A percentile compares a stretch with the other conserved stretches of the same genome.
Conservation (phyloP, 2,329 filamentous ascomycete species). For the Emydomyces testavorans region DNA sequence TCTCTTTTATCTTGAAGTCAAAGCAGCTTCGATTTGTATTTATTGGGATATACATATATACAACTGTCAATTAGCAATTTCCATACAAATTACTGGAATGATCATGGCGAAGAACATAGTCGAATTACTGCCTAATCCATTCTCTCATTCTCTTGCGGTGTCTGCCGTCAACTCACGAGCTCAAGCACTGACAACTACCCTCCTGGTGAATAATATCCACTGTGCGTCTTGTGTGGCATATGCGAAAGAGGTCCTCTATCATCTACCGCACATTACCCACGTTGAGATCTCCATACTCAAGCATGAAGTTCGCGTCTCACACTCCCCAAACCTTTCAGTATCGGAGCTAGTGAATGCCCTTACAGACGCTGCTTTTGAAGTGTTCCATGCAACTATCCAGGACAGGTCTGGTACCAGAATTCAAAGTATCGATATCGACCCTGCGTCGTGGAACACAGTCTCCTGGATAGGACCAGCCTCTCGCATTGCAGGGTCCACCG, state of each 20-base stretch:
- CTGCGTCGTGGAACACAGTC: slow-evolving; percentile 18
- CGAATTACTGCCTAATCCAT: background rate
- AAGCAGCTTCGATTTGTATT: too few relatives aligned
- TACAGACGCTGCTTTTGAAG: slow-evolving; percentile 38
- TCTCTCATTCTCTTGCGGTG: background rate
- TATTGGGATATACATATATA: background rate
- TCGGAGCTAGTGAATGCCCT: slow-evolving; percentile 30
- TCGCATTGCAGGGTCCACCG: slow-evolving; percentile 17
- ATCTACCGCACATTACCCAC: slow-evolving; percentile 25
- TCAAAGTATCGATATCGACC: slow-evolving; percentile 28
- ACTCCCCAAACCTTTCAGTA: slow-evolving; percentile 25
- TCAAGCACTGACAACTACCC: slow-evolving; percentile 23
- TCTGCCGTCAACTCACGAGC: background rate
- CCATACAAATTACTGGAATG: background rate
- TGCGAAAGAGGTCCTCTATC: slow-evolving; percentile 34
- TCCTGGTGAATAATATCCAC: slow-evolving; percentile 40
- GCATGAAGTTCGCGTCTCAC: slow-evolving; percentile 34
- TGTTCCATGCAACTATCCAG: slow-evolving; percentile 35
- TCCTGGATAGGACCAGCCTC: slow-evolving; percentile 19
- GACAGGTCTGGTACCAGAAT: slow-evolving; percentile 24
- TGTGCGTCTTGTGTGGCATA: slow-evolving; percentile 40
- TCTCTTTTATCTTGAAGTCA: too few relatives aligned
- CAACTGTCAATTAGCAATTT: background rate
- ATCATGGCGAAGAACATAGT: background rate
- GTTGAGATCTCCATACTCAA: slow-evolving; percentile 36